These are phyloP conservation scores for Puccinia hordei DNA, from an alignment of 1,284 basidiomycete genomes.

Conservation along the genomic window DNA sequence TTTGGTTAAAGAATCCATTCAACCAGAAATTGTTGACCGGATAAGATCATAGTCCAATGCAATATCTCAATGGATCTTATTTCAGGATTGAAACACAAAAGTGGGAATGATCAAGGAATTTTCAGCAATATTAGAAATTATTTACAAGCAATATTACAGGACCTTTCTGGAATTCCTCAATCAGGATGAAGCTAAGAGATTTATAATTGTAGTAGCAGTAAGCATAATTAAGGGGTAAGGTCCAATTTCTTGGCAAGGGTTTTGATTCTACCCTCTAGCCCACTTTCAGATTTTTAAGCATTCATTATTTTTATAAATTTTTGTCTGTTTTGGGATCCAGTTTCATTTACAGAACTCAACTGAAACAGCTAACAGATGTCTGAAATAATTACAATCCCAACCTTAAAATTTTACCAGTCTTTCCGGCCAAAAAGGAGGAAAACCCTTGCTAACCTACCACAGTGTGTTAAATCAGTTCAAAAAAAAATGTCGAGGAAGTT, in stretches of 20 bases:
- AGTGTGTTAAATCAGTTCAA: slow-evolving; percentile 67
- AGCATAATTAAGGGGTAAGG: slow-evolving; percentile 85
- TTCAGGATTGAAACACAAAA: slow-evolving; percentile 76
- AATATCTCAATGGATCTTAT: slow-evolving; percentile 74
- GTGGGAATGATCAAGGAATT: slow-evolving; percentile 66
- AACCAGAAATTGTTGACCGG: slow-evolving; percentile 77
- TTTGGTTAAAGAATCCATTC: slow-evolving; percentile 83
- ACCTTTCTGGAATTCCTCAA: slow-evolving; percentile 84
- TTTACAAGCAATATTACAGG: slow-evolving; percentile 79
- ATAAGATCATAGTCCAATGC: slow-evolving; percentile 81
- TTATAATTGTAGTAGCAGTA: slow-evolving; percentile 77
- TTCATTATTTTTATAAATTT: slow-evolving; percentile 36
- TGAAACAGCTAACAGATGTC: slow-evolving; percentile 81
- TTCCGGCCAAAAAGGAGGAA: slow-evolving; percentile 63
- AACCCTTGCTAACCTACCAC: slow-evolving; percentile 72
- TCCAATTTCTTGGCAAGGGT: neutral
- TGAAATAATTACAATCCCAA: slow-evolving; percentile 77
- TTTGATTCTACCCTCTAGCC: slow-evolving; percentile 14
- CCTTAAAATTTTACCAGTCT: slow-evolving; percentile 66
- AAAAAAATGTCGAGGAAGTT: slow-evolving; percentile 71
- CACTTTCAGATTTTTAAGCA: neutral
- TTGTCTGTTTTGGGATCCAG: slow-evolving; percentile 63
- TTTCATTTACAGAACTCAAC: slow-evolving; percentile 92
- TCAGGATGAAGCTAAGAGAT: slow-evolving; percentile 70
- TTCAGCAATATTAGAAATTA: slow-evolving; percentile 82